Evolutionary conservation across 495 filamentous ascomycete species (phyloP), one percentile per base, ranked within the genome.

Genomic region (Aspergillus leporis): DNA sequence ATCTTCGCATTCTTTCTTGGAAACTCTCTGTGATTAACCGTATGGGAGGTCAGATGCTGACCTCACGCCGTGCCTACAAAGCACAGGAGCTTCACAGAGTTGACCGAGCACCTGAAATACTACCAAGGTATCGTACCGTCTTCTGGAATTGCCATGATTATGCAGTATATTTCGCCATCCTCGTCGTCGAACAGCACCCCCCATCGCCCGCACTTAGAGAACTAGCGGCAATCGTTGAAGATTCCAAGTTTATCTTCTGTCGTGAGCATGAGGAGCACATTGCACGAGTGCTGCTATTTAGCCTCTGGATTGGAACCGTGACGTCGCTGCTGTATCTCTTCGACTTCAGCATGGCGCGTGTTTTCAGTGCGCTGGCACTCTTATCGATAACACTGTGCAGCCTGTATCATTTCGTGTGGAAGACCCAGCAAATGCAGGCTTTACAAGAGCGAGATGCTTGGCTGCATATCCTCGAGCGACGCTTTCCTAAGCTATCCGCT

Each of bases 111-210:
- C 6, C 43, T 22, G 19, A 23, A n/a, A n/a, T 7, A 23, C 13
- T 47, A 12, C 43, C 43, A 6, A 47, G 43, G 13, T 47, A 47
- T 23, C 43, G 19, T 22, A 23, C 21, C 1, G 43, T 47, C 18
- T 47, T 23, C 43, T 47, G 43, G 43, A 47, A 47, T 19, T 47
- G 43, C 19, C 43, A 47, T n/a, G 43, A 47, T 14, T 47, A 22
- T 47, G 19, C 43, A 12, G 18, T 47, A 2, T 18, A 47, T 7
- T 47, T 47, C 13, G 43, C 43, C 21, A 3, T 23, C 16, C 43
- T 47, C 19, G 8, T 14, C 43, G 0, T 6, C 13, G 43, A 47
- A 6, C 18, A 14, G 5, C 13, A 21, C 6, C 38, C 38, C 38
- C 38, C 38, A 16, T 1, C 38, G 4, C 4, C 43, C 3, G 43